Evolutionary conservation across 2,329 filamentous ascomycete species (phyloP).

Genomic region (Dactylella cylindrospora): DNA sequence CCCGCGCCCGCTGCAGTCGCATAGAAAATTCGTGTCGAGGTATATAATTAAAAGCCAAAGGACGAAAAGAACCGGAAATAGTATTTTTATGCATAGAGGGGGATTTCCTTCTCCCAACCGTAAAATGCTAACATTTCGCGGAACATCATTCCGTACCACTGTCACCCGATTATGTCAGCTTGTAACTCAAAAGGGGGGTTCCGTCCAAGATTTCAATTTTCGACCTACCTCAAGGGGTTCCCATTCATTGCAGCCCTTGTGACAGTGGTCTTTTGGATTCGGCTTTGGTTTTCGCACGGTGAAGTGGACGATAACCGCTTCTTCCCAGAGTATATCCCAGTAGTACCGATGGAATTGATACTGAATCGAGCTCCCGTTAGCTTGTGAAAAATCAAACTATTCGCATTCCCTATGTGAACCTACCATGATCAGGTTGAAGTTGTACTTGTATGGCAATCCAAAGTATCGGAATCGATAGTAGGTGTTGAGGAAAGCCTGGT

Average conservation of each 20-base stretch:
- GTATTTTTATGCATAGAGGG: constrained; percentile 46
- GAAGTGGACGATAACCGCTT: constrained; percentile 49
- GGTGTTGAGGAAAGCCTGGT: constrained; percentile 49
- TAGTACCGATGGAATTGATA: constrained; percentile 48
- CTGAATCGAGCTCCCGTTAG: constrained; percentile 32
- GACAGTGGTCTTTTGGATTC: constrained; percentile 46
- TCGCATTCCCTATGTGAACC: background rate
- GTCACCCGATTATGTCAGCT: constrained; percentile 4
- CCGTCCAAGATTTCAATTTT: background rate
- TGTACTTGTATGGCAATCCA: constrained; percentile 49
- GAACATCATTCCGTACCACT: constrained; percentile 57
- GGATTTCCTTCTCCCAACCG: constrained; percentile 48
- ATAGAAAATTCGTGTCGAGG: too few relatives aligned
- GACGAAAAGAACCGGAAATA: too few relatives aligned
- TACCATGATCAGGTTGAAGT: constrained; percentile 50
- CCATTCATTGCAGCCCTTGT: constrained; percentile 48
- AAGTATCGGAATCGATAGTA: constrained; percentile 49
- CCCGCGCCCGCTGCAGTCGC: too few relatives aligned
- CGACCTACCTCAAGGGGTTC: constrained; percentile 47
- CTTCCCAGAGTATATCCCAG: constrained; percentile 49
- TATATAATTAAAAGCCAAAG: too few relatives aligned
- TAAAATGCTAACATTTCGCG: constrained; percentile 48
- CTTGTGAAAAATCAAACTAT: background rate
- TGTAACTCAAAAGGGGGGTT: background rate
- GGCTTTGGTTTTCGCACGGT: constrained; percentile 48